Percentiles rank a stretch among this genome's conserved stretches.
These are phyloP conservation scores for Paulownia fortunei DNA, from an alignment of 257 asterid genomes.

Conservation along the genomic window DNA sequence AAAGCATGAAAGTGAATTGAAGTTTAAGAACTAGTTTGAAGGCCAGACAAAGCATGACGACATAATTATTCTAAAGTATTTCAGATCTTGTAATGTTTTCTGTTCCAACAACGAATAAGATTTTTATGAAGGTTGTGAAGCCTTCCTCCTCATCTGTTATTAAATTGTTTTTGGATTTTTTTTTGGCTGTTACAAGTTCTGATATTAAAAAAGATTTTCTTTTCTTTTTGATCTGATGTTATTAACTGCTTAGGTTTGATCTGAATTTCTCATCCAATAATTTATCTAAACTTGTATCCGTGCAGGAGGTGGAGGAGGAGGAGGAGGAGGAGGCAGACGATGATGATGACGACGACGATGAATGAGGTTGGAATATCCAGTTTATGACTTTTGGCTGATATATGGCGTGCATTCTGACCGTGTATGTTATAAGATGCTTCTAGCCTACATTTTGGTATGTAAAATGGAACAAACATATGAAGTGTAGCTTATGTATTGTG, in stretches of 20 bases:
- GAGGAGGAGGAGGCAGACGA: slow-evolving; percentile 47
- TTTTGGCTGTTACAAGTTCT: not conserved
- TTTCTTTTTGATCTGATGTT: not conserved
- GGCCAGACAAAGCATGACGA: not conserved
- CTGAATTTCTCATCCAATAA: not conserved
- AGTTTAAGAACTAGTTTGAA: not conserved
- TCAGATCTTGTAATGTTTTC: not conserved
- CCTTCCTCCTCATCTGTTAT: no score
- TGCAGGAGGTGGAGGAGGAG: slow-evolving; percentile 52
- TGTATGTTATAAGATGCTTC: slow-evolving; percentile 44
- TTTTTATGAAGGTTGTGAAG: no score
- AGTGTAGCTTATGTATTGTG: slow-evolving; percentile 39
- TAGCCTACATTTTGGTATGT: slow-evolving; percentile 38
- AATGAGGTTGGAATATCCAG: slow-evolving; percentile 33
- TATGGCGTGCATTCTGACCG: slow-evolving; percentile 32
- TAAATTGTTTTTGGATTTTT: no score
- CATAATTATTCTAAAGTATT: not conserved
- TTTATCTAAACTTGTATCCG: not conserved
- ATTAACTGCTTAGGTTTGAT: not conserved
- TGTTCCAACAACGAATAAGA: no score
- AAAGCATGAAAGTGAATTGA: not conserved
- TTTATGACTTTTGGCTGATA: slow-evolving; percentile 27
- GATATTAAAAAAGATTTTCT: no score
- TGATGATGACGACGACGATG: slow-evolving; percentile 51
- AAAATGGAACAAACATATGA: slow-evolving; percentile 29